Evolutionary conservation across 2,329 filamentous ascomycete species (phyloP).

Genomic region (Colletotrichum lupini): DNA sequence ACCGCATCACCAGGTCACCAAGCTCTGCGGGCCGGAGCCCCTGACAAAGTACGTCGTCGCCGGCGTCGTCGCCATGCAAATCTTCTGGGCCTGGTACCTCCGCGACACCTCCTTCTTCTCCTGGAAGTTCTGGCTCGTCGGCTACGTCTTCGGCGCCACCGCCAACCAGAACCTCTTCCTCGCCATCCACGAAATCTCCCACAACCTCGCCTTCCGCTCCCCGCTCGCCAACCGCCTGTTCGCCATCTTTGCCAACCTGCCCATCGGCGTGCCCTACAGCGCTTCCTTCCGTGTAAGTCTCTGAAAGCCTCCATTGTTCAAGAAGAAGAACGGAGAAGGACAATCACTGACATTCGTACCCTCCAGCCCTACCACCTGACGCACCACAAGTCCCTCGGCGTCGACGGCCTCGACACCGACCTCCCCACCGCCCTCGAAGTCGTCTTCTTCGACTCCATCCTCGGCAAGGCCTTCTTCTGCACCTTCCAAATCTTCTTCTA

Average conservation of each 20-base stretch:
- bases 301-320: not conserved
- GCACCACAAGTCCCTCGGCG: constrained; percentile 97
- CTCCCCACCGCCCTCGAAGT: constrained; percentile 93
- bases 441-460: constrained; percentile 90
- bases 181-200: constrained; percentile 98
- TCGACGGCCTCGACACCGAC: constrained; percentile 95
- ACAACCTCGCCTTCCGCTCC: constrained; percentile 93
- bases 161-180: constrained; percentile 99
- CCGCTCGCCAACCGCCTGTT: constrained; percentile 84
- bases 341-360: constrained; percentile 37
- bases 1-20: constrained; percentile 76
- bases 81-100: constrained; percentile 81
- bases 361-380: constrained; percentile 94
- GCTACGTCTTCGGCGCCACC: constrained; percentile 92
- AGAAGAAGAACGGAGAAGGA: not conserved
- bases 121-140: constrained; percentile 85
- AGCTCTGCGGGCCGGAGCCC: constrained; percentile 95
- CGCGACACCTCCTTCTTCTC: constrained; percentile 83
- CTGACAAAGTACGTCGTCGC: constrained; percentile 94
- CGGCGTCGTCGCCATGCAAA: constrained; percentile 84
- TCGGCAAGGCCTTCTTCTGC: constrained; percentile 98
- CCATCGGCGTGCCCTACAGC: constrained; percentile 95
- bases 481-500: constrained; percentile 99
- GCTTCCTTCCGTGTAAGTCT: constrained; percentile 85
- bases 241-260: constrained; percentile 93